Conservation (phyloP, 495 filamentous ascomycete genomes). For the Amphirosellinia nigrospora region DNA sequence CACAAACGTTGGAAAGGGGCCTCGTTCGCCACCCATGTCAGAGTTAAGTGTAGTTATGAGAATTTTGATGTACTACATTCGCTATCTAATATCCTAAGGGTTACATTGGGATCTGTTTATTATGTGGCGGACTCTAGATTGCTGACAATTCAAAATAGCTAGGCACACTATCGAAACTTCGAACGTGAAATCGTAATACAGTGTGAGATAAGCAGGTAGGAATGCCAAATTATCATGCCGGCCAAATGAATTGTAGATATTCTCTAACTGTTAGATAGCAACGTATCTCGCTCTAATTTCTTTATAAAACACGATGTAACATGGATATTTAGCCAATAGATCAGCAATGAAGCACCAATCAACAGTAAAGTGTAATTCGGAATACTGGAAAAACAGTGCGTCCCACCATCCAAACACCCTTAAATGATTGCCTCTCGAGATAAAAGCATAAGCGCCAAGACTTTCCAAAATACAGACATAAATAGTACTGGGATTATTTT, state of each 20-base stretch:
- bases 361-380: conserved; percentile 8
- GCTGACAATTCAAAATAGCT: background rate
- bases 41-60: background rate
- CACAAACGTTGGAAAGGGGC: background rate
- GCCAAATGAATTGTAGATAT: background rate
- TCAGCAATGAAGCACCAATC: background rate
- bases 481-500: conserved; percentile 13
- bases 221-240: background rate
- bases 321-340: background rate
- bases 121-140: background rate
- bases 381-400: background rate
- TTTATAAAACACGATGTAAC: background rate
- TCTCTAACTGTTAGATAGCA: background rate
- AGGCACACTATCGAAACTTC: background rate
- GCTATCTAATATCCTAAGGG: background rate
- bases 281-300: background rate
- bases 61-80: background rate
- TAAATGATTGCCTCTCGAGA: conserved; percentile 2
- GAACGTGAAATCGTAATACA: background rate
- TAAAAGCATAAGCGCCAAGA: conserved; percentile 27
- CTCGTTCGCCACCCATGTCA: background rate
- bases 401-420: conserved; percentile 20
- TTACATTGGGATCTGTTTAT: background rate
- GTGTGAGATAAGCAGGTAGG: background rate
- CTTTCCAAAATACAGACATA: conserved; percentile 18